Conservation (phyloP, 1,284 basidiomycete species). For the Ganoderma lucidum region DNA sequence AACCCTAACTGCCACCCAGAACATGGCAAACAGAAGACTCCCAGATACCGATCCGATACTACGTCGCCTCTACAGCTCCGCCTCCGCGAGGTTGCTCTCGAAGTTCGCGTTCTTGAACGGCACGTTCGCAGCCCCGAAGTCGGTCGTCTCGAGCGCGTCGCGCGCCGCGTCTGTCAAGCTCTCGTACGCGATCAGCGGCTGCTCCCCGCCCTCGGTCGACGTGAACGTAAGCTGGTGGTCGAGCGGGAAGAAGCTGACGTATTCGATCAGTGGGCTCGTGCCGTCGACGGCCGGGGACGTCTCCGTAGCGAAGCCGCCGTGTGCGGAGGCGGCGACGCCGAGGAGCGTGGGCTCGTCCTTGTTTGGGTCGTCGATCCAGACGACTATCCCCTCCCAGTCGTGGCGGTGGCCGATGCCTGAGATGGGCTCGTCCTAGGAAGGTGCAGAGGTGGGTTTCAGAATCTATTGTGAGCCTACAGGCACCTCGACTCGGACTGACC, state of each 20-base stretch:
- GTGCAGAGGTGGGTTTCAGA: background rate
- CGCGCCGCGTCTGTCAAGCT: constrained; percentile 23
- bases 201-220: constrained; percentile 16
- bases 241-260: constrained; percentile 21
- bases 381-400: constrained; percentile 24
- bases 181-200: constrained; percentile 24
- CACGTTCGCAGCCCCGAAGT: constrained; percentile 21
- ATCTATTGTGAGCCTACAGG: background rate
- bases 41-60: background rate
- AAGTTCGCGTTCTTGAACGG: constrained; percentile 23
- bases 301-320: constrained; percentile 18
- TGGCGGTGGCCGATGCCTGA: constrained; percentile 21
- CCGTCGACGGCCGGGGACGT: constrained; percentile 18
- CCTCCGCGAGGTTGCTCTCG: constrained; percentile 24
- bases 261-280: constrained; percentile 24
- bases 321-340: constrained; percentile 20
- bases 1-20: background rate
- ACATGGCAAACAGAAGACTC: background rate
- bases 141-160: constrained; percentile 20
- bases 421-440: constrained; percentile 14
- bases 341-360: constrained; percentile 16
- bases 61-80: constrained; percentile 10
- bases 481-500: background rate
- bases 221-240: constrained; percentile 24
- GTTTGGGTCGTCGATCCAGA: constrained; percentile 21